Evolutionary conservation across 768 basidiomycete species (phyloP).

Genomic region (Collybia mongolica): DNA sequence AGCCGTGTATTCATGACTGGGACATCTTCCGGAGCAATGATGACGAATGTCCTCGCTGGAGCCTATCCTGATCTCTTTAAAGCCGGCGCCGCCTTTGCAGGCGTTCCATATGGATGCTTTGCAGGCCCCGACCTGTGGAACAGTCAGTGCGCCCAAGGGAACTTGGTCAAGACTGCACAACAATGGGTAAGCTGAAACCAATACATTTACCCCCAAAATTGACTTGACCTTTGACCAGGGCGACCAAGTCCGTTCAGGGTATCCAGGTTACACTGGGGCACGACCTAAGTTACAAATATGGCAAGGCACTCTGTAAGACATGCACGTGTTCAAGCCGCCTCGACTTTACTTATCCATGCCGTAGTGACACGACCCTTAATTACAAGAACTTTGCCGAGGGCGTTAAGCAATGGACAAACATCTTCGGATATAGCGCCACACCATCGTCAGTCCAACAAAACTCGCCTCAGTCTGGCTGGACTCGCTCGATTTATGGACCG

Average conservation of each 20-base stretch:
- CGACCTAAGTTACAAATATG: slow-evolving; percentile 52
- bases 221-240: slow-evolving; percentile 25
- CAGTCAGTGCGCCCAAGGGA: slow-evolving; percentile 41
- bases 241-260: slow-evolving; percentile 42
- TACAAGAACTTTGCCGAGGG: slow-evolving; percentile 49
- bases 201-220: neutral
- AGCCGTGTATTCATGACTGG: slow-evolving; percentile 50
- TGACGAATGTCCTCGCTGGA: slow-evolving; percentile 55
- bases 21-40: slow-evolving; percentile 56
- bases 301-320: slow-evolving; percentile 46
- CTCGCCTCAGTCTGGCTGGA: slow-evolving; percentile 42
- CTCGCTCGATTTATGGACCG: slow-evolving; percentile 42
- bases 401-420: slow-evolving; percentile 56
- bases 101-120: slow-evolving; percentile 57
- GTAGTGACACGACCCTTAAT: slow-evolving; percentile 49
- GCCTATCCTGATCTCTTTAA: slow-evolving; percentile 54
- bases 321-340: neutral
- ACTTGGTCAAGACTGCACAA: slow-evolving; percentile 40
- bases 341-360: neutral
- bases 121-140: slow-evolving; percentile 48
- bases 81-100: slow-evolving; percentile 50
- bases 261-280: slow-evolving; percentile 52
- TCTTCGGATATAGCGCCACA: slow-evolving; percentile 44
- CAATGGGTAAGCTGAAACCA: slow-evolving; percentile 39
- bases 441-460: slow-evolving; percentile 37